Conservation (phyloP, 345 rosid genomes). For the Carallia pectinifolia region DNA sequence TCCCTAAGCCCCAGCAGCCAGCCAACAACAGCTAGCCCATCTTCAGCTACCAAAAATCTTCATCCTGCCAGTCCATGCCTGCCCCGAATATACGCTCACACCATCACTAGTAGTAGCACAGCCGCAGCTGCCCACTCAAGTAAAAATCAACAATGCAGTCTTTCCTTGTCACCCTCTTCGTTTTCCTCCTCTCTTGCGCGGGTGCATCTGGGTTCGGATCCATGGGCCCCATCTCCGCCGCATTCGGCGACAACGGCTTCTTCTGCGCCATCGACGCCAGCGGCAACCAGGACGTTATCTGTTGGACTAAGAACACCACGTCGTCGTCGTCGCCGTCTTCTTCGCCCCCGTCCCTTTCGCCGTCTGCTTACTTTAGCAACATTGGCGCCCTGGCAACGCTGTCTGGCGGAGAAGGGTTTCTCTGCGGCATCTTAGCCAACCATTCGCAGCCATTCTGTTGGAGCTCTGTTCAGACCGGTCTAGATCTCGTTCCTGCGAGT, state of each 20-base stretch:
- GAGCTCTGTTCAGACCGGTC: constrained; percentile 44
- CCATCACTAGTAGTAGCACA: background rate
- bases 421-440: constrained; percentile 74
- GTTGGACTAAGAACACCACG: constrained; percentile 74
- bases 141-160: background rate
- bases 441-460: constrained; percentile 71
- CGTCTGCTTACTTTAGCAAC: constrained; percentile 27
- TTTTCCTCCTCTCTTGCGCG: constrained; percentile 25
- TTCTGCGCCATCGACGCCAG: constrained; percentile 98
- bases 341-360: constrained; percentile 13
- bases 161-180: constrained; percentile 23
- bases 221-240: constrained; percentile 75
- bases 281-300: constrained; percentile 72
- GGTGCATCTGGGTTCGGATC: constrained; percentile 72
- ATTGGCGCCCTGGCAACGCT: constrained; percentile 63
- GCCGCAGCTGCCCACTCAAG: background rate
- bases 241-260: constrained; percentile 73
- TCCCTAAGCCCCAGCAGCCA: background rate
- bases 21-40: background rate
- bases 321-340: constrained; percentile 24
- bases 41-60: background rate
- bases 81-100: constrained; percentile 1
- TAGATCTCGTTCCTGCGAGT: constrained; percentile 62
- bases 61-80: constrained; percentile 13
- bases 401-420: constrained; percentile 74